Evolutionary conservation across 2,329 filamentous ascomycete species (phyloP).

Genomic region (Trichophyton simii): DNA sequence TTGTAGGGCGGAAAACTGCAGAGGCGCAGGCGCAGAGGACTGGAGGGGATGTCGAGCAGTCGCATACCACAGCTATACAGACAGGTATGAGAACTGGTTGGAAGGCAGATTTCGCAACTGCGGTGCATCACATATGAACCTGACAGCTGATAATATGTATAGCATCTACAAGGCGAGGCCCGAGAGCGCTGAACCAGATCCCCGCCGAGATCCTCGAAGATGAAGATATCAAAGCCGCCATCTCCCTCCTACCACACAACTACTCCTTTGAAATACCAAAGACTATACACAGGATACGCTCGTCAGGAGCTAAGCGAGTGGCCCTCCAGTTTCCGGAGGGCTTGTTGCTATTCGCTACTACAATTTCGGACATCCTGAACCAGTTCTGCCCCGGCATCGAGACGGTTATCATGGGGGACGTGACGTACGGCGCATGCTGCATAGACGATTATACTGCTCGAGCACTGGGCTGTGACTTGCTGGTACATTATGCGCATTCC

Average conservation of each 20-base stretch:
- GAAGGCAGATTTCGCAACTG: background rate
- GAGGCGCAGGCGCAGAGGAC: conserved; percentile 41
- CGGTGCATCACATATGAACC: background rate
- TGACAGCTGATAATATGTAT: conserved; percentile 1
- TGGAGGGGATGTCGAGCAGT: conserved; percentile 37
- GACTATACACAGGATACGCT: conserved; percentile 86
- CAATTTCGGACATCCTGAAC: conserved; percentile 88
- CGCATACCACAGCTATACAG: conserved; percentile 33
- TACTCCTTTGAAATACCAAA: conserved; percentile 99
- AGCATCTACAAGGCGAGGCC: conserved; percentile 56
- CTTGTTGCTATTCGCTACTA: conserved; percentile 87
- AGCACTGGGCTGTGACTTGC: conserved; percentile 81
- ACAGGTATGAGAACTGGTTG: conserved; percentile 21
- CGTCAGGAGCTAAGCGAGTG: conserved; percentile 63
- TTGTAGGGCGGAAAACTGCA: conserved; percentile 71
- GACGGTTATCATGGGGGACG: conserved; percentile 97
- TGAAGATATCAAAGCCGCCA: conserved; percentile 71
- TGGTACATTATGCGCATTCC: conserved; percentile 95
- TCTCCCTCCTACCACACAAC: conserved; percentile 78
- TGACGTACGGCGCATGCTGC: conserved; percentile 96
- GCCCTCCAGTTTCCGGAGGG: conserved; percentile 97
- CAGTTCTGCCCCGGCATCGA: conserved; percentile 86
- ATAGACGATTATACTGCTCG: conserved; percentile 97
- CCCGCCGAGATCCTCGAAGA: conserved; percentile 78
- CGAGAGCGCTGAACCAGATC: conserved; percentile 80